Evolutionary conservation across 202 grass and related monocot genomes (phyloP).

Genomic region (Setaria viridis): DNA sequence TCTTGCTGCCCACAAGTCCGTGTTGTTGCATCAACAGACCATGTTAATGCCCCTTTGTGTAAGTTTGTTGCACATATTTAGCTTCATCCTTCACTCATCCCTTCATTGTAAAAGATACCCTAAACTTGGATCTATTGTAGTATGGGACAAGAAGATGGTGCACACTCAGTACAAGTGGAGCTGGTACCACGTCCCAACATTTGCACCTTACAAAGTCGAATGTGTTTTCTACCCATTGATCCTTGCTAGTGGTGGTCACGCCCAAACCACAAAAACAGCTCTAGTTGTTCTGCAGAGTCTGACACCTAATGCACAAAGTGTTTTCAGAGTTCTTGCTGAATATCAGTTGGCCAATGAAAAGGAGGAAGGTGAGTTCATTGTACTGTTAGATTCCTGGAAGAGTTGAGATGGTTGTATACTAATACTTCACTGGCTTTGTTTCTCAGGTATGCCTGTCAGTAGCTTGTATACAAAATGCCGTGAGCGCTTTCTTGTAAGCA

Average conservation of each 20-base stretch:
- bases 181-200: conserved; percentile 91
- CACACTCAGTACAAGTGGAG: conserved; percentile 89
- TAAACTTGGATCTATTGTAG: conserved; percentile 55
- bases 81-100: not conserved
- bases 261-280: conserved; percentile 90
- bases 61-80: conserved; percentile 53
- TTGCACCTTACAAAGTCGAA: conserved; percentile 89
- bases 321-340: conserved; percentile 93
- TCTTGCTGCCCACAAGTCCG: conserved; percentile 74
- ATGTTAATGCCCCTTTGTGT: conserved; percentile 93
- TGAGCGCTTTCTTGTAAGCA: conserved; percentile 87
- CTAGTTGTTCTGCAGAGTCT: conserved; percentile 88
- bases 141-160: conserved; percentile 99
- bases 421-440: conserved; percentile 28
- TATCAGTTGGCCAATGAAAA: conserved; percentile 86
- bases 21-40: conserved; percentile 80
- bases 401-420: conserved; percentile 23
- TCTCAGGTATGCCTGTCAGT: conserved; percentile 82
- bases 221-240: conserved; percentile 83
- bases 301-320: conserved; percentile 97
- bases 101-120: conserved; percentile 30
- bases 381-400: not conserved
- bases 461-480: conserved; percentile 93
- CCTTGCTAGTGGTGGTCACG: conserved; percentile 72
- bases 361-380: conserved; percentile 76